Evolutionary conservation across 306 rosid species (phyloP).

Genomic region (Pyrus communis): DNA sequence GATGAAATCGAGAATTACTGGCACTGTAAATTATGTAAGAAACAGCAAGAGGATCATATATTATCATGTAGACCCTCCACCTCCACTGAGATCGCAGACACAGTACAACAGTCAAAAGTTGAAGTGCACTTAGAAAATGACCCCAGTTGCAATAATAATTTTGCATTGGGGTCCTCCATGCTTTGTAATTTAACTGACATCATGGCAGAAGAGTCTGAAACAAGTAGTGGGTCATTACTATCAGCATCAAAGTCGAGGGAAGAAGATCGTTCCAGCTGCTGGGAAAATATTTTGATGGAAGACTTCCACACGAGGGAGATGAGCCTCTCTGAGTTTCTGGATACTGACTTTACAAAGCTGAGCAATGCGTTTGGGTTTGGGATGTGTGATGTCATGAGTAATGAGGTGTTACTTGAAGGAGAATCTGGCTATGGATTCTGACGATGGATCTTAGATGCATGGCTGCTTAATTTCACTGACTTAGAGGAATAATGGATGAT

Average conservation of each 20-base stretch:
- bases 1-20: slow-evolving; percentile 37
- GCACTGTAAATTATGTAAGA: slow-evolving; percentile 19
- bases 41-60: not conserved
- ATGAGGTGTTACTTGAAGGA: not conserved
- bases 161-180: not conserved
- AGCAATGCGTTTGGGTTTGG: not conserved
- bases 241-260: not conserved
- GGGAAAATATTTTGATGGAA: not conserved
- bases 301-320: slow-evolving; percentile 5
- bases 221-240: not conserved
- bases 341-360: not conserved
- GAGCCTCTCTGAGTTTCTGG: slow-evolving; percentile 4
- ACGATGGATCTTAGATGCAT: not conserved
- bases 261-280: not conserved
- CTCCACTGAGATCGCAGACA: not conserved
- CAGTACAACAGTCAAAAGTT: not conserved
- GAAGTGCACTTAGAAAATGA: not conserved
- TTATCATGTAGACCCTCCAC: not conserved
- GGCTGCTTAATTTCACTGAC: not conserved
- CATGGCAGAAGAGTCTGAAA: not conserved
- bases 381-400: not conserved
- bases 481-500: not conserved
- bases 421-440: not conserved
- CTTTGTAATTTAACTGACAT: not conserved
- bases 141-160: not conserved